Conservation (phyloP, 345 rosid species). For the Salix koriyanagi region DNA sequence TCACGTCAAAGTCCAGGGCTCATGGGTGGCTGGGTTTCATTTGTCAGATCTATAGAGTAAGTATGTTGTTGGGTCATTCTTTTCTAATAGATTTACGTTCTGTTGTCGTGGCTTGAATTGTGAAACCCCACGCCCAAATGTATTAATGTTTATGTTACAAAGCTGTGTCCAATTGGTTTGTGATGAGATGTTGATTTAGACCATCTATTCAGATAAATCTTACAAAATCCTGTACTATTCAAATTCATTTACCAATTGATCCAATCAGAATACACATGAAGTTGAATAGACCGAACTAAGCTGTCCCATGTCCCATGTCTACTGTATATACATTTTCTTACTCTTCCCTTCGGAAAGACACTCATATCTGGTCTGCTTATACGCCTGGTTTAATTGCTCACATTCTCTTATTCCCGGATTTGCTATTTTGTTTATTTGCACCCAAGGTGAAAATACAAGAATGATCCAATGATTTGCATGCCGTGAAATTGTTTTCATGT, state of each 20-base stretch:
- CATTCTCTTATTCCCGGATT: not conserved
- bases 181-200: not conserved
- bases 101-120: not conserved
- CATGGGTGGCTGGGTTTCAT: not conserved
- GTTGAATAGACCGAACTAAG: too few species aligned
- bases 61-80: not conserved
- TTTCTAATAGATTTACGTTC: not conserved
- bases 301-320: not conserved
- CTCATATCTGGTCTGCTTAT: not conserved
- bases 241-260: not conserved
- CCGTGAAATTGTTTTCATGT: not conserved
- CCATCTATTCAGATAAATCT: not conserved
- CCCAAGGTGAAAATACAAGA: not conserved
- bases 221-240: not conserved
- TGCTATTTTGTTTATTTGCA: not conserved
- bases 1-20: not conserved
- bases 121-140: conserved; percentile 1
- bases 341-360: not conserved
- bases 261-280: not conserved
- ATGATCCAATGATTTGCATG: not conserved
- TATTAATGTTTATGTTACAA: not conserved
- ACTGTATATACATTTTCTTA: not conserved
- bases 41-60: not conserved
- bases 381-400: not conserved
- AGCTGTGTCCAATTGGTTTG: not conserved